Conservation (phyloP, 2,329 filamentous ascomycete species). For the Plenodomus tracheiphilus region DNA sequence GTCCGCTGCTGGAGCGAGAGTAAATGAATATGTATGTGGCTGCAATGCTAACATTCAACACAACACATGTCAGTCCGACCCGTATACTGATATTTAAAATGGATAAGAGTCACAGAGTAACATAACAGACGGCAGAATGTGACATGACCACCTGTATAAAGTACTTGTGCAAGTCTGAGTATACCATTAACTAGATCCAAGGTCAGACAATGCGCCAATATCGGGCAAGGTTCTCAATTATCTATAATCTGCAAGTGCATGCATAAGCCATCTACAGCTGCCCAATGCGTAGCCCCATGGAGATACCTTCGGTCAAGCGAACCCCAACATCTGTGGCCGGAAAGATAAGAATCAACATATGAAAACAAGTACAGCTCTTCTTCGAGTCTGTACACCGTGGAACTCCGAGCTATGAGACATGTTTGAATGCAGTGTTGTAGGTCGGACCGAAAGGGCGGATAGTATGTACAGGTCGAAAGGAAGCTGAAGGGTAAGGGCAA, state of each 20-base stretch:
- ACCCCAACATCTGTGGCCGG: neutral
- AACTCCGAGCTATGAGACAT: slow-evolving; percentile 13
- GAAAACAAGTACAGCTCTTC: neutral
- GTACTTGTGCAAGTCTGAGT: neutral
- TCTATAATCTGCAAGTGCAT: neutral
- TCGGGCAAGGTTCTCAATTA: neutral
- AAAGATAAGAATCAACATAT: neutral
- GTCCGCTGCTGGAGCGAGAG: too few relatives aligned
- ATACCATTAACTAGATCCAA: neutral
- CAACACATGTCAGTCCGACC: too few relatives aligned
- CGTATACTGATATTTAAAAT: too few relatives aligned
- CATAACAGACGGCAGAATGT: too few relatives aligned
- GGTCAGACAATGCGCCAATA: neutral
- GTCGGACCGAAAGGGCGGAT: neutral
- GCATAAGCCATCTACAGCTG: neutral
- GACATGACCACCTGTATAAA: too few relatives aligned
- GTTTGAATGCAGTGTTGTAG: slow-evolving; percentile 2
- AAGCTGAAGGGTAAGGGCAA: neutral
- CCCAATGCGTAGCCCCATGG: neutral
- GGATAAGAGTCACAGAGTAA: too few relatives aligned
- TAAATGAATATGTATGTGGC: too few relatives aligned
- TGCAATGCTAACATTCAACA: too few relatives aligned
- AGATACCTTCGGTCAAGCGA: neutral
- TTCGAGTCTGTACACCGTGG: slow-evolving; percentile 5
- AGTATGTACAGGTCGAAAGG: neutral